A percentile compares a stretch with the other conserved stretches of the same genome.
phyloP scores from a whole-genome alignment of 225 moss, liverwort and hornwort species.

The Ulota crispa region DNA sequence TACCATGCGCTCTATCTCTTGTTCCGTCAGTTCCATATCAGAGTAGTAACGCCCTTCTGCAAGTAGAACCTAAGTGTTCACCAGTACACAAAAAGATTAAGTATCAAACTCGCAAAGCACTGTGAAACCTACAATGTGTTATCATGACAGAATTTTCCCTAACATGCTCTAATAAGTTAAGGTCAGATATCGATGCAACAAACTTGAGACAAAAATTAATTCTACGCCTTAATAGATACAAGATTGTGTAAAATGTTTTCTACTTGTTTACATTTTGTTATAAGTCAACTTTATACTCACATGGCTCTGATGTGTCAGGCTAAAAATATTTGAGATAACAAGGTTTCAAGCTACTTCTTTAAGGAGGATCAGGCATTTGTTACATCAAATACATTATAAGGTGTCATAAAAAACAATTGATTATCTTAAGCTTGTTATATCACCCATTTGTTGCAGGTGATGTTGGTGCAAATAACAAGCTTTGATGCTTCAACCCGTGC shows the following conservation, averaged over 20 bases:
- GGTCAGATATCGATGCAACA: background rate
- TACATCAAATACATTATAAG: background rate
- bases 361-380: background rate
- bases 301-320: background rate
- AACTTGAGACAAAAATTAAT: background rate
- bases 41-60: constrained; percentile 96
- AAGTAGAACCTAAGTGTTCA: constrained; percentile 69
- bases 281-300: background rate
- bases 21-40: constrained; percentile 94
- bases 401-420: background rate
- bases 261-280: background rate
- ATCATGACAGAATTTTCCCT: background rate
- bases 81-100: constrained; percentile 16
- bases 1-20: constrained; percentile 99
- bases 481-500: background rate
- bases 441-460: background rate
- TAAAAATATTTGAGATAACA: background rate
- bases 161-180: background rate
- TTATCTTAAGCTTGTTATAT: background rate
- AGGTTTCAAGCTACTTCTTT: background rate
- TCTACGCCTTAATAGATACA: background rate
- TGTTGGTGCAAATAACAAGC: background rate
- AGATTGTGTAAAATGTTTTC: background rate
- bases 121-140: background rate
- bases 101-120: constrained; percentile 5